A percentile compares a stretch with the other conserved stretches of the same genome.
Evolutionary conservation across 306 rosid genomes (phyloP).

Genomic region (Quercus rubra): DNA sequence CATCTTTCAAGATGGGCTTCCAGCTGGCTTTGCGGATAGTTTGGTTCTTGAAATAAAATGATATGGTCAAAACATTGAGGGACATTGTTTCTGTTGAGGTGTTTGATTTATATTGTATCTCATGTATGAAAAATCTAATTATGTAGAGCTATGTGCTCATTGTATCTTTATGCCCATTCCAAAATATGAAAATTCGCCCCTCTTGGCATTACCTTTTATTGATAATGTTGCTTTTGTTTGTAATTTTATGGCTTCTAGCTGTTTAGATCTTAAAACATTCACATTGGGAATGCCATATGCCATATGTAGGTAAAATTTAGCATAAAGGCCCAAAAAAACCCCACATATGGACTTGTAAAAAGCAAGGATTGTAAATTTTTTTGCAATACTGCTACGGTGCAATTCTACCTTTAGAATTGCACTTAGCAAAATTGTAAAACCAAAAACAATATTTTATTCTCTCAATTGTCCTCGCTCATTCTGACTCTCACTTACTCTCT

Average conservation of each 20-base stretch:
- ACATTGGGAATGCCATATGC: too few relatives aligned
- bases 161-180: background rate
- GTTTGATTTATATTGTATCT: conserved; percentile 1
- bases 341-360: too few relatives aligned
- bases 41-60: conserved; percentile 27
- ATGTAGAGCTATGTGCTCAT: background rate
- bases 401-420: too few relatives aligned
- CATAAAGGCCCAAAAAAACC: too few relatives aligned
- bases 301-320: too few relatives aligned
- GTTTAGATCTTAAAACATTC: too few relatives aligned
- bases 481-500: too few relatives aligned
- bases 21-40: conserved; percentile 6
- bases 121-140: conserved; percentile 8
- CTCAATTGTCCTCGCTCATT: too few relatives aligned
- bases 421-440: too few relatives aligned
- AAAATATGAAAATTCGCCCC: background rate
- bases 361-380: too few relatives aligned
- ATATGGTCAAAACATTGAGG: conserved; percentile 7
- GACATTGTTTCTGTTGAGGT: background rate
- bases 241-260: background rate
- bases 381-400: too few relatives aligned
- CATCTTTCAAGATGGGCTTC: conserved; percentile 11
- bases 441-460: too few relatives aligned
- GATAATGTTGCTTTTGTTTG: background rate
- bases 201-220: background rate